phyloP scores from a whole-genome alignment of 192 early-diverging fungal species.

The Podila clonocystis region DNA sequence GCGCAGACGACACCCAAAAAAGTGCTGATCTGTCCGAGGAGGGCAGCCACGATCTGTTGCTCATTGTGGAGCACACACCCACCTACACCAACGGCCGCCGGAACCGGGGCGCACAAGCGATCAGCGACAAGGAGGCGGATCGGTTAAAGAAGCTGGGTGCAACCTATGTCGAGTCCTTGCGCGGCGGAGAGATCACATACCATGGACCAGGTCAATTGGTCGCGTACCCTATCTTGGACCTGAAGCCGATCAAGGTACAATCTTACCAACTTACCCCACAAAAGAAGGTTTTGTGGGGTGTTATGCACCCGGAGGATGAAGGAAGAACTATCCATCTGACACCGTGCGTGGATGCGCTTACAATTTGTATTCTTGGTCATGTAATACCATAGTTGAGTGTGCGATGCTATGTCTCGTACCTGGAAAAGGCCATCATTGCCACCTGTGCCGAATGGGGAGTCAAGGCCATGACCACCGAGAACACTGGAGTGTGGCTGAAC shows the following conservation, averaged over 20 bases:
- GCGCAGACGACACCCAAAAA: not conserved
- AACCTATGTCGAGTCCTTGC: constrained; percentile 77
- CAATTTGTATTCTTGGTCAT: too few species aligned
- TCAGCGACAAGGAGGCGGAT: constrained; percentile 55
- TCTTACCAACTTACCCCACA: not conserved
- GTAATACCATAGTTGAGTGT: constrained; percentile 62
- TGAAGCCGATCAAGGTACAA: constrained; percentile 74
- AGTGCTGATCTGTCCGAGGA: constrained; percentile 14
- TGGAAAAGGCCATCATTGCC: constrained; percentile 84
- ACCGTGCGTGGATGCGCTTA: too few species aligned
- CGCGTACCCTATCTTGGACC: constrained; percentile 90
- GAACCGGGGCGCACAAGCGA: constrained; percentile 63
- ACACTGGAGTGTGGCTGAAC: constrained; percentile 95
- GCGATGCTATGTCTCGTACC: constrained; percentile 77
- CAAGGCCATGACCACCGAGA: constrained; percentile 67
- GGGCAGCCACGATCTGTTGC: constrained; percentile 58
- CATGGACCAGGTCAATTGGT: constrained; percentile 98
- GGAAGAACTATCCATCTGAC: too few species aligned
- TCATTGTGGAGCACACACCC: constrained; percentile 88
- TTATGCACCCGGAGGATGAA: too few species aligned
- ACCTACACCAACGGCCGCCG: constrained; percentile 93
- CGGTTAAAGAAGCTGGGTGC: constrained; percentile 73
- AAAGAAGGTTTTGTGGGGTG: too few species aligned
- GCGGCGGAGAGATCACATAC: constrained; percentile 96
- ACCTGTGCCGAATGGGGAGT: constrained; percentile 75